Base-by-base conservation (phyloP, 352 stramenopile species). In the Thalassiosira livingstoniorum region DNA sequence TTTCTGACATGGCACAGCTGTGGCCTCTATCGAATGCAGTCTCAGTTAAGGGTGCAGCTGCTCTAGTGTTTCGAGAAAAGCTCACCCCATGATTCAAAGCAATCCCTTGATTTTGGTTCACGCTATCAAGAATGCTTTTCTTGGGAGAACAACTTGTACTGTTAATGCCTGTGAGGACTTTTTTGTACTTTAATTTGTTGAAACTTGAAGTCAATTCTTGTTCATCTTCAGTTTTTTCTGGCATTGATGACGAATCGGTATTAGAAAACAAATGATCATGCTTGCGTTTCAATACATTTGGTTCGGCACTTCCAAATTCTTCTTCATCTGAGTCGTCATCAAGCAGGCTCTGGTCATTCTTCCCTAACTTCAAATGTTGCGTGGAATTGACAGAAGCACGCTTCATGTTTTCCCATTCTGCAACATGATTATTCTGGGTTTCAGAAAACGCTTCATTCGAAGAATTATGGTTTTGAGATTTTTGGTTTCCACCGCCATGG, bases 1-100 rank as follows among this genome's bases (percentile, higher is more conserved):
- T 71, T 34, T 71, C 63, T 31, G 63, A 71, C 63, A 71, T 71
- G 15, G 63, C 63, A 42, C 58, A 31, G 35, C 39, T 60, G 27
- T 71, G 63, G 2, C 63, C 63, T 58, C 63, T 31, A 37, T 71
- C 63, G 7, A 71, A 58, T 34, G 18, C 21, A 45, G 63, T 31
- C 31, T 71, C 63, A 5, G 42, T 18, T 21, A 71, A n/a, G 23
- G 63, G 63, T n/a, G n/a, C n/a, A 55, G 60, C 23, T n/a, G 25
- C 25, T 34, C 25, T 31, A 11, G 53, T 71, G 4, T 71, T 37
- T n/a, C 39, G 58, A 29, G 32, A 45, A 29, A 66, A 66, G 32
- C 32, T 66, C 53, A 62, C 53, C 2, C 53, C 23, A 21, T 34
- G 58, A 66, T 42, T 66, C 29, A 66, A 34, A 51, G 31, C 47